These are phyloP conservation scores for Candida buenavistaensis DNA, from an alignment of 1,139 yeast genomes.

Conservation along the genomic window DNA sequence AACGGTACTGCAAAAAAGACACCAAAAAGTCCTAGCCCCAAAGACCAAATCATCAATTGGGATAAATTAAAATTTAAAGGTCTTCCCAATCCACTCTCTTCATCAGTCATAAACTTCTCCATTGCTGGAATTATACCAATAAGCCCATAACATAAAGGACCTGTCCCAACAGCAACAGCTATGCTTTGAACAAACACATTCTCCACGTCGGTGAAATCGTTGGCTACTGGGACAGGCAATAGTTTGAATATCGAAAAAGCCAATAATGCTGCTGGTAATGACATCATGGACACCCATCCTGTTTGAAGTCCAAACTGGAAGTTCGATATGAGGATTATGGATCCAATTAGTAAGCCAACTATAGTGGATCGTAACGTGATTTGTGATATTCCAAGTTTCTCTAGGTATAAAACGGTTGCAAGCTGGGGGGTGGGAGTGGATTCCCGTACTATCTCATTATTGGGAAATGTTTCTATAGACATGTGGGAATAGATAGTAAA, in stretches of 20 bases:
- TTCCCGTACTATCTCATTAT: background rate
- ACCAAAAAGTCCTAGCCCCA: slow-evolving; percentile 88
- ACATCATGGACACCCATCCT: slow-evolving; percentile 99
- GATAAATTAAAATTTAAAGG: slow-evolving; percentile 36
- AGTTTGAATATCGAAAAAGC: slow-evolving; percentile 80
- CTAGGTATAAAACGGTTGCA: slow-evolving; percentile 12
- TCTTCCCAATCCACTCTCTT: slow-evolving; percentile 67
- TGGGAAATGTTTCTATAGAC: background rate
- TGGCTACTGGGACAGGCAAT: slow-evolving; percentile 34
- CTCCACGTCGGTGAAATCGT: slow-evolving; percentile 80
- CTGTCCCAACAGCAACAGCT: slow-evolving; percentile 96
- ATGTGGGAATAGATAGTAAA: background rate
- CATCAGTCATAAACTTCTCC: slow-evolving; percentile 77
- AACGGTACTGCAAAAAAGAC: slow-evolving; percentile 92
- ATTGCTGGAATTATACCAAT: slow-evolving; percentile 98
- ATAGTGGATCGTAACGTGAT: slow-evolving; percentile 70
- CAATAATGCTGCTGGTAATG: slow-evolving; percentile 88
- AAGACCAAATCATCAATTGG: slow-evolving; percentile 76
- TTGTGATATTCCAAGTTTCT: slow-evolving; percentile 52
- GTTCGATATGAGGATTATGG: slow-evolving; percentile 79
- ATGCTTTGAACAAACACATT: slow-evolving; percentile 90
- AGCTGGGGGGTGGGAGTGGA: too few relatives aligned
- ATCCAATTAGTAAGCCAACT: slow-evolving; percentile 76
- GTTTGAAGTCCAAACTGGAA: slow-evolving; percentile 97
- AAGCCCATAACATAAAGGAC: slow-evolving; percentile 91